Evolutionary conservation across 108 stramenopile species (phyloP).

Genomic region (Cyclostephanos tholiformis): DNA sequence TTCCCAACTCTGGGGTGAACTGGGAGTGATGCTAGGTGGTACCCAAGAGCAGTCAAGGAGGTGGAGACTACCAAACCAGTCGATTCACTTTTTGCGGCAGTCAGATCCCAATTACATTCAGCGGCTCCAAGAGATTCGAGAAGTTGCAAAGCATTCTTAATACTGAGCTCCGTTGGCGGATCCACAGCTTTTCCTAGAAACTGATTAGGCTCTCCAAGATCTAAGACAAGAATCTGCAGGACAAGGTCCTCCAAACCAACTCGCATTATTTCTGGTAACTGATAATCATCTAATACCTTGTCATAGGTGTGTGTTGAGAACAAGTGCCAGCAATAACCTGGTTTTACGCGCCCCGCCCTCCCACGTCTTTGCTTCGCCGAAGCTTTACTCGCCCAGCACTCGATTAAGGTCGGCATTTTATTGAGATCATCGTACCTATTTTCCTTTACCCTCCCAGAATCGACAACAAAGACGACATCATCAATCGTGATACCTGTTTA

Average conservation of each 20-base stretch:
- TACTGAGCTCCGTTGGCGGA: slow-evolving; percentile 67
- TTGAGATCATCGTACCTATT: slow-evolving; percentile 73
- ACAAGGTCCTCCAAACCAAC: slow-evolving; percentile 91
- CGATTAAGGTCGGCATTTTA: slow-evolving; percentile 75
- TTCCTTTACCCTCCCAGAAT: slow-evolving; percentile 70
- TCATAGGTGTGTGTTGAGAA: slow-evolving; percentile 68
- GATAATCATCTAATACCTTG: slow-evolving; percentile 59
- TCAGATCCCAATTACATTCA: slow-evolving; percentile 49
- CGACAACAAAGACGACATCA: slow-evolving; percentile 82
- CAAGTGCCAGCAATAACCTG: slow-evolving; percentile 82
- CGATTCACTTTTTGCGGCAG: neutral
- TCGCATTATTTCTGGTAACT: slow-evolving; percentile 88
- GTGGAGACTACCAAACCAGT: slow-evolving; percentile 33
- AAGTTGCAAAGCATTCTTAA: slow-evolving; percentile 63
- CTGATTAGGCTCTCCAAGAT: slow-evolving; percentile 67
- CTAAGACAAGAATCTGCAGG: slow-evolving; percentile 79
- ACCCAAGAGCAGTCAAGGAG: slow-evolving; percentile 88
- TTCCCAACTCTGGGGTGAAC: slow-evolving; percentile 67
- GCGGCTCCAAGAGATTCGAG: slow-evolving; percentile 72
- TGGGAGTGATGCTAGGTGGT: slow-evolving; percentile 85
- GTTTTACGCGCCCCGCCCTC: slow-evolving; percentile 92
- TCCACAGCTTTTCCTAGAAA: slow-evolving; percentile 74
- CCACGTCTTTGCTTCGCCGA: slow-evolving; percentile 89
- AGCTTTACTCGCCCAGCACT: slow-evolving; percentile 87
- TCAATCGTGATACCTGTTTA: slow-evolving; percentile 50